Evolutionary conservation across 306 rosid species (phyloP).

Genomic region (Biancaea sappan): DNA sequence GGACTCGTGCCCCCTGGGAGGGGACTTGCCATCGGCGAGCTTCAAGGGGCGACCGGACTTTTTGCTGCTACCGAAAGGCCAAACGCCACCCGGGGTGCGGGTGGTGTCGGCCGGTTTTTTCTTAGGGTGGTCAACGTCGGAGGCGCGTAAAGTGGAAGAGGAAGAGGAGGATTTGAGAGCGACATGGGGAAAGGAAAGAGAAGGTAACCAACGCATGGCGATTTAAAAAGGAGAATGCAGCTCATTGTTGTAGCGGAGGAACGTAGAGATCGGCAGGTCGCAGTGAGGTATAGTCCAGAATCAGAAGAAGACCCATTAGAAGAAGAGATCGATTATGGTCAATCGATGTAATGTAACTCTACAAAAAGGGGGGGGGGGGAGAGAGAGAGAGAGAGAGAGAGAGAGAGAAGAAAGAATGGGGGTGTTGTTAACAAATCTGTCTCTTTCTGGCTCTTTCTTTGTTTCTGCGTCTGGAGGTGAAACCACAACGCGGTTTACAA

Average conservation of each 20-base stretch:
- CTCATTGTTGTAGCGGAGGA: neutral
- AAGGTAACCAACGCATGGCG: constrained; percentile 82
- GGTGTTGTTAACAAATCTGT: neutral
- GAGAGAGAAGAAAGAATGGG: neutral
- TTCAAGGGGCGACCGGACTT: constrained; percentile 47
- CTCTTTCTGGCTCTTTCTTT: neutral
- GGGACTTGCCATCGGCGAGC: constrained; percentile 31
- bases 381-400: neutral
- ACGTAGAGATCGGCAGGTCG: neutral
- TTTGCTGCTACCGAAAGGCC: constrained; percentile 53
- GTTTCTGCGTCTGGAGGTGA: neutral
- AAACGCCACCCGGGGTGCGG: constrained; percentile 13
- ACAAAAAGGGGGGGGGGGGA: neutral
- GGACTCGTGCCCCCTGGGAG: constrained; percentile 6
- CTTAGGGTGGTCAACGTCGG: constrained; percentile 10
- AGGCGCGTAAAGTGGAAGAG: constrained; percentile 26
- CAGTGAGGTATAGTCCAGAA: neutral
- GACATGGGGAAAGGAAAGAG: constrained; percentile 41
- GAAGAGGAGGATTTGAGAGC: constrained; percentile 30
- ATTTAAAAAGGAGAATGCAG: neutral
- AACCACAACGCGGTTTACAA: constrained; percentile 17
- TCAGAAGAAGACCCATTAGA: constrained; percentile 21
- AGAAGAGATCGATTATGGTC: neutral
- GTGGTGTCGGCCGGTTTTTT: constrained; percentile 16
- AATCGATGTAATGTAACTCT: neutral